A percentile compares a stretch with the other conserved stretches of the same genome.
phyloP scores from a whole-genome alignment of 305 asterid genomes.

The Fraxinus platypoda region DNA sequence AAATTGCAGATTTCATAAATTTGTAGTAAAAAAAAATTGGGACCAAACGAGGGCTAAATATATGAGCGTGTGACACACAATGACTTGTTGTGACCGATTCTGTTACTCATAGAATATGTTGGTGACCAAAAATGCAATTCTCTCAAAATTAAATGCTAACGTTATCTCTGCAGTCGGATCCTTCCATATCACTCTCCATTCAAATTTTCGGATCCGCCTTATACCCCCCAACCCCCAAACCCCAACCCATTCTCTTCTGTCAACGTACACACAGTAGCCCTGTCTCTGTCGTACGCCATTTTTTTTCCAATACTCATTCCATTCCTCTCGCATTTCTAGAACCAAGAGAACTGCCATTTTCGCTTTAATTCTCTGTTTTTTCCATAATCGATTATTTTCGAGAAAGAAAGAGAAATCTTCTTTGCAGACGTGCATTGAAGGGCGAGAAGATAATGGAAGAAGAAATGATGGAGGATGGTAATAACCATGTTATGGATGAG shows the following conservation, averaged over 20 bases:
- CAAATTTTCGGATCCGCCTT: constrained; percentile 33
- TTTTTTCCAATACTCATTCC: constrained; percentile 39
- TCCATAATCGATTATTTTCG: constrained; percentile 15
- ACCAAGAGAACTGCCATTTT: not conserved
- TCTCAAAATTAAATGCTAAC: constrained; percentile 25
- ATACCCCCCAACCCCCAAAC: not conserved
- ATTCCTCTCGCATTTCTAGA: constrained; percentile 31
- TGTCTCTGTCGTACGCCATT: constrained; percentile 13
- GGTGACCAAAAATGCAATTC: not conserved
- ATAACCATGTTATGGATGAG: constrained; percentile 24
- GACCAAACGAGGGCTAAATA: not conserved
- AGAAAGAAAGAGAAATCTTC: not conserved
- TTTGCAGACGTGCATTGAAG: not conserved
- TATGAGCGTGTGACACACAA: not conserved
- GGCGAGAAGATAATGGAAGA: constrained; percentile 50
- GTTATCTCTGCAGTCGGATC: constrained; percentile 28
- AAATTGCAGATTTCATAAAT: too few relatives aligned
- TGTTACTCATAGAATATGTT: not conserved
- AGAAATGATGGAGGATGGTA: constrained; percentile 45
- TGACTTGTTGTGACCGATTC: not conserved
- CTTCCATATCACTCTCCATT: constrained; percentile 24
- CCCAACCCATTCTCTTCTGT: constrained; percentile 3
- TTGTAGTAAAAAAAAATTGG: not conserved
- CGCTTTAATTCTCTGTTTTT: constrained; percentile 16
- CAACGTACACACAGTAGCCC: not conserved